Evolutionary conservation across 2,329 filamentous ascomycete species (phyloP), one percentile per base, ranked within the genome.

Genomic region (Diaporthe sp.): DNA sequence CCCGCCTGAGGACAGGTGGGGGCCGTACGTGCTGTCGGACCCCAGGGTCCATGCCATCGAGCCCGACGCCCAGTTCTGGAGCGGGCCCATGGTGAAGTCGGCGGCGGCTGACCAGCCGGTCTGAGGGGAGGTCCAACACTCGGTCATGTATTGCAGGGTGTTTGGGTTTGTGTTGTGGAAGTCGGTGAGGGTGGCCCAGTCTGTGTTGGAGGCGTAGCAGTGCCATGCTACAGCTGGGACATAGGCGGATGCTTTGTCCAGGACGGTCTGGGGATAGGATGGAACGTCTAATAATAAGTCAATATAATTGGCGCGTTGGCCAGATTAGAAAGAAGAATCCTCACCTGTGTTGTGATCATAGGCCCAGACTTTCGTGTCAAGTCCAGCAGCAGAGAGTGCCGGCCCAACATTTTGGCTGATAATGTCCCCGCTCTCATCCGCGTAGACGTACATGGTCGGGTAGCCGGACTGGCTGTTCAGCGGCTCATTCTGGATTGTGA

Each of bases 21-120:
- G 86, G 2, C 85, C 86, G 75, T 84, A 84, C 17, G 81, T 79
- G n/a, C 80, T 82, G 79, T 86, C 83, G 9, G 84, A 85, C 1
- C 83, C 86, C 50, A 88, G 81, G 0, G 84, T 84, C 86, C 86
- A 87, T 75, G 85, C 84, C 38, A 85, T 80, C 60, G 83, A 80
- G 25, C 86, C 86, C 54, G 82, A 80, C 25, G 84, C 86, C 82
- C 86, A 87, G 82, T 87, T 86, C 80, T 86, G 86, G 54, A 82
- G 87, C 80, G 81, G 91, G 74, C 81, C 88, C 84, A 86, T 79
- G 33, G 83, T 84, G 79, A 90, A 90, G 74, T 81, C 80, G 30
- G 82, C 81, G 4, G 82, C 82, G 69, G 82, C 80, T 76, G 81
- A 79, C 84, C 83, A 85, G 19, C 81, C 79, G 9, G 82, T 85